Base-by-base conservation (phyloP, 495 filamentous ascomycete species). In the Trichoderma asperelloides region DNA sequence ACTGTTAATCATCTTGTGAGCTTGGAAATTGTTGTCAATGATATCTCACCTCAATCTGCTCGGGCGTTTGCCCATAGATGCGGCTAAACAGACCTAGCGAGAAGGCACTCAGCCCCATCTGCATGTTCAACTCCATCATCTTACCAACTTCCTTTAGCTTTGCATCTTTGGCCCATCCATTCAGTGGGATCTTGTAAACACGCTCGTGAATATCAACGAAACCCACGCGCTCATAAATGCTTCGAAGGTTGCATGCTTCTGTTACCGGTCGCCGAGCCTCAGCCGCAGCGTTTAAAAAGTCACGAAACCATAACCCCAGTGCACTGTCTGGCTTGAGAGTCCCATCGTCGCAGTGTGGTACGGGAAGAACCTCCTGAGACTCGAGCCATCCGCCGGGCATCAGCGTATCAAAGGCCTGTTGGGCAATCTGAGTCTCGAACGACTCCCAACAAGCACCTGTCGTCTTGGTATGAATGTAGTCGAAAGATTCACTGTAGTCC, bases 311-410 rank as follows among this genome's bases (percentile, higher is more conserved):
- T 65, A 82, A 79, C 30, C 80, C 76, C 30, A 85, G 76, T 4
- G 76, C 77, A 55, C 67, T 75, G 67, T 75, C 71, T 5, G 65
- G 60, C 0, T 74, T 68, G 77, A 90, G 81, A 4, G 85, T 86
- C 12, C 76, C 82, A 67, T 90, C 88, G 69, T 91, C 88, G 69
- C 85, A 88, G 65, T 74, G 73, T 5, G 82, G 81, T n/a, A 78
- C 78, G n/a, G 77, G 77, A 65, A 85, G 80, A 30, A 86, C 69
- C 68, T 91, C 88, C 68, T 89, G 85, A 67, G 81, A 81, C 74
- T 90, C 88, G 55, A 89, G 74, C 73, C 82, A 90, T 40, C 86
- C 87, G n/a, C 87, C 87, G 0, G 88, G 86, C 69, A 84, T 82
- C 25, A 86, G 79, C 65, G 87, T 80, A 47, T 81, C 65, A 55